Conservation (phyloP, 768 basidiomycete species). For the Suillus weaverae region DNA sequence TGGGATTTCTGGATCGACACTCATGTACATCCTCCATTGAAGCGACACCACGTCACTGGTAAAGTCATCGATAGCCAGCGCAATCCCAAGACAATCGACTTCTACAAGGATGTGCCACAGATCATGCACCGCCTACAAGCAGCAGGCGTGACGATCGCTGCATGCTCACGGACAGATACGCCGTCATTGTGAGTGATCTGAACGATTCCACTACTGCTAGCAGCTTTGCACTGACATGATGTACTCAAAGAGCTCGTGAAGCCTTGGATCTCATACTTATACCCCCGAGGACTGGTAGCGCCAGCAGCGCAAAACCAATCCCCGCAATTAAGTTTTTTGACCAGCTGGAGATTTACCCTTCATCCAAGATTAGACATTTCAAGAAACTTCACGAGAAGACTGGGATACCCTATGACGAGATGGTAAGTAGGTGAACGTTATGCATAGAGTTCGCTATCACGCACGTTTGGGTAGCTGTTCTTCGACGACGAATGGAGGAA, state of each 20-base stretch:
- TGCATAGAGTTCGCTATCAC: background rate
- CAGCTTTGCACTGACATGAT: constrained; percentile 1
- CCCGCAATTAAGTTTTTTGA: constrained; percentile 66
- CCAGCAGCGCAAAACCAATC: constrained; percentile 28
- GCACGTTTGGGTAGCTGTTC: constrained; percentile 43
- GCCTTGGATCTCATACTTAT: constrained; percentile 67
- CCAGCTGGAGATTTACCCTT: constrained; percentile 74
- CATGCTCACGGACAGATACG: constrained; percentile 72
- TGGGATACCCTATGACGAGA: constrained; percentile 75
- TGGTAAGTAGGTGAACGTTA: constrained; percentile 46
- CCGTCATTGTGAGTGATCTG: constrained; percentile 56
- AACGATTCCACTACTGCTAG: background rate
- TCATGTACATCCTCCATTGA: constrained; percentile 63
- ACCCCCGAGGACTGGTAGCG: constrained; percentile 34
- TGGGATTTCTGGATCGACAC: constrained; percentile 90
- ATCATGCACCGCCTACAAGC: constrained; percentile 62
- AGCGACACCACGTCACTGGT: constrained; percentile 36
- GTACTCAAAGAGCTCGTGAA: constrained; percentile 59
- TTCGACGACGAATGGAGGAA: constrained; percentile 70
- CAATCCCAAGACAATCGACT: constrained; percentile 44
- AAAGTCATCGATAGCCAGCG: constrained; percentile 26
- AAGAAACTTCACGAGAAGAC: constrained; percentile 69
- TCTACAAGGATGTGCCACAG: constrained; percentile 75
- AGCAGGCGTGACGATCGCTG: constrained; percentile 58
- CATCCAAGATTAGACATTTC: constrained; percentile 84